These are phyloP conservation scores for Abortiporus biennis DNA, from an alignment of 1,284 basidiomycete species.

Conservation along the genomic window DNA sequence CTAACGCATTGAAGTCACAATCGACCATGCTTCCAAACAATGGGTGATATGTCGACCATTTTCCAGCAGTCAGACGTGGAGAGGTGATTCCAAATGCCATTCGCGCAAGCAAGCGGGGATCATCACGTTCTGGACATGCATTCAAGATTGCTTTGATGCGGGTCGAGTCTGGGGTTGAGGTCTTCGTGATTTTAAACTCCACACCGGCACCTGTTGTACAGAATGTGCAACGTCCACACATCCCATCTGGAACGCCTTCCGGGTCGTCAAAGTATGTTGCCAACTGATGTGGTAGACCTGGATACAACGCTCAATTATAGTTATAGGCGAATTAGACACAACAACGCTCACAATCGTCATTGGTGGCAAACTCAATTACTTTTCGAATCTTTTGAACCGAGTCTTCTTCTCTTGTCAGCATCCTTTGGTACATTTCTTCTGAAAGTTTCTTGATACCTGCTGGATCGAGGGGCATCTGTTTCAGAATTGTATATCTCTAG, in stretches of 20 bases:
- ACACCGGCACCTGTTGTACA: slow-evolving; percentile 33
- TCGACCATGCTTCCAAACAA: slow-evolving; percentile 38
- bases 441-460: slow-evolving; percentile 32
- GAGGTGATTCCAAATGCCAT: slow-evolving; percentile 45
- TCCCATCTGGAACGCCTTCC: slow-evolving; percentile 33
- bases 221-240: slow-evolving; percentile 41
- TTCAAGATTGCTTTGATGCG: slow-evolving; percentile 32
- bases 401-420: slow-evolving; percentile 36
- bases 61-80: slow-evolving; percentile 35
- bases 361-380: slow-evolving; percentile 38
- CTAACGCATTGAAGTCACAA: slow-evolving; percentile 30
- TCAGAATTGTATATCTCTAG: slow-evolving; percentile 33
- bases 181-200: slow-evolving; percentile 26
- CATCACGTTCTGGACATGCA: slow-evolving; percentile 42
- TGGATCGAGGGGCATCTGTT: slow-evolving; percentile 29
- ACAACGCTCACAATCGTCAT: slow-evolving; percentile 34
- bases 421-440: slow-evolving; percentile 29
- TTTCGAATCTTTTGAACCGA: slow-evolving; percentile 34
- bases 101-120: slow-evolving; percentile 41
- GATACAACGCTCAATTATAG: neutral
- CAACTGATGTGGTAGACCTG: slow-evolving; percentile 39
- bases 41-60: slow-evolving; percentile 32
- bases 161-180: slow-evolving; percentile 24
- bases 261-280: slow-evolving; percentile 42
- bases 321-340: neutral